These are phyloP conservation scores for Solanum chiquidenum DNA, from an alignment of 257 asterid genomes.

Conservation along the genomic window DNA sequence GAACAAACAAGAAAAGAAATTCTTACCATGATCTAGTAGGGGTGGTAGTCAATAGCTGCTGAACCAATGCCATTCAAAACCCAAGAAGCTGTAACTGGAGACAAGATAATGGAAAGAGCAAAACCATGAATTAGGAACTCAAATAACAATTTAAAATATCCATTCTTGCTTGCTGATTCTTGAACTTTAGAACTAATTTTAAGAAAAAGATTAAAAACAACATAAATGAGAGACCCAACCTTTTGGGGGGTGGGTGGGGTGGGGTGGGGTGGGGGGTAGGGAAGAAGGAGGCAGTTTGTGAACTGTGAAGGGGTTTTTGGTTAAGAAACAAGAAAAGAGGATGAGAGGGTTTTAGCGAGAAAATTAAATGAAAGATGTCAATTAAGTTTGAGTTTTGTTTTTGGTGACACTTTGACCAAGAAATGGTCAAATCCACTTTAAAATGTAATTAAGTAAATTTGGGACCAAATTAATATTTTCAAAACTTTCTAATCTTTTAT, in stretches of 20 bases:
- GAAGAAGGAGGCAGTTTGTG: neutral
- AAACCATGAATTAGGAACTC: neutral
- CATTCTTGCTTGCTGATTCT: neutral
- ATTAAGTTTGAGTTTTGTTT: too few relatives aligned
- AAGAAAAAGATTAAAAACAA: neutral
- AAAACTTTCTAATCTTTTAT: too few relatives aligned
- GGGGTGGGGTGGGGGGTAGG: neutral
- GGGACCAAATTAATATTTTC: too few relatives aligned
- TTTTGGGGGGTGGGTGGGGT: neutral
- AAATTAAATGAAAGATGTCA: too few relatives aligned
- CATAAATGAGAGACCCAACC: neutral
- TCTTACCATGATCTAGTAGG: slow-evolving; percentile 18
- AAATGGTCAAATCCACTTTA: too few relatives aligned
- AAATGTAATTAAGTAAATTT: too few relatives aligned
- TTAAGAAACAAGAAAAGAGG: neutral
- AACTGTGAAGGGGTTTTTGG: neutral
- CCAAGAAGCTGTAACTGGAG: neutral
- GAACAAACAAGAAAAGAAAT: neutral
- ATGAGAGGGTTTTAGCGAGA: neutral
- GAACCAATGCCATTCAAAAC: slow-evolving; percentile 6
- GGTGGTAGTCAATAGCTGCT: slow-evolving; percentile 7
- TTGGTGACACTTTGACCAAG: too few relatives aligned
- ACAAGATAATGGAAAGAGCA: neutral
- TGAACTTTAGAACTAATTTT: neutral
- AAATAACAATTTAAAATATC: neutral